These are phyloP conservation scores for Grosmannia clavigera DNA, from an alignment of 2,329 filamentous ascomycete genomes.

Conservation along the genomic window DNA sequence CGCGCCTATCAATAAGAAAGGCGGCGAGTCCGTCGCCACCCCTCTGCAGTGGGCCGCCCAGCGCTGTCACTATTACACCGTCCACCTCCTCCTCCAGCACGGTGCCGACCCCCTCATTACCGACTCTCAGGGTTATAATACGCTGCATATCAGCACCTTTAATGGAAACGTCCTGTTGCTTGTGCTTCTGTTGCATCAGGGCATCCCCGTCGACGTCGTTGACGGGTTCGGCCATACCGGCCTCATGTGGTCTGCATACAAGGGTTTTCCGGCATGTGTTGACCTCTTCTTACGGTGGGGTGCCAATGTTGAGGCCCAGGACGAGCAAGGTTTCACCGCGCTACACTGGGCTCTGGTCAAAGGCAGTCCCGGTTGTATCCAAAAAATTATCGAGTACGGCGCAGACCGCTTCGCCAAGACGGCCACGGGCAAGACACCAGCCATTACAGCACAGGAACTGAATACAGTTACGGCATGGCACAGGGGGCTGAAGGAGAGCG, in stretches of 20 bases:
- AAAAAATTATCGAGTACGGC: conserved; percentile 92
- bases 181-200: conserved; percentile 81
- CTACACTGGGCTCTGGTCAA: conserved; percentile 96
- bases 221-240: conserved; percentile 87
- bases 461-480: conserved; percentile 57
- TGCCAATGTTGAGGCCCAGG: conserved; percentile 77
- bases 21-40: conserved; percentile 88
- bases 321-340: conserved; percentile 88
- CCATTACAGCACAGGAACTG: conserved; percentile 77
- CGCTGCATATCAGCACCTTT: conserved; percentile 91
- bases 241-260: conserved; percentile 98
- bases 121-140: conserved; percentile 95
- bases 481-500: conserved; percentile 17
- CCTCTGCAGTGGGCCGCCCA: conserved; percentile 96
- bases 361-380: conserved; percentile 75
- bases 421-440: conserved; percentile 78
- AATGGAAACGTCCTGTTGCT: conserved; percentile 91
- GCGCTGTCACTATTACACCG: conserved; percentile 90
- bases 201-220: conserved; percentile 83
- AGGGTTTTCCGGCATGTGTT: conserved; percentile 84
- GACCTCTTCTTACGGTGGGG: conserved; percentile 92
- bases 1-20: conserved; percentile 88
- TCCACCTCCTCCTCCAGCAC: conserved; percentile 80
- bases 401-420: conserved; percentile 88
- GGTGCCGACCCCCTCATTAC: conserved; percentile 87